Base-by-base conservation (phyloP, 2,329 filamentous ascomycete genomes). In the Pyrenochaeta sp. region DNA sequence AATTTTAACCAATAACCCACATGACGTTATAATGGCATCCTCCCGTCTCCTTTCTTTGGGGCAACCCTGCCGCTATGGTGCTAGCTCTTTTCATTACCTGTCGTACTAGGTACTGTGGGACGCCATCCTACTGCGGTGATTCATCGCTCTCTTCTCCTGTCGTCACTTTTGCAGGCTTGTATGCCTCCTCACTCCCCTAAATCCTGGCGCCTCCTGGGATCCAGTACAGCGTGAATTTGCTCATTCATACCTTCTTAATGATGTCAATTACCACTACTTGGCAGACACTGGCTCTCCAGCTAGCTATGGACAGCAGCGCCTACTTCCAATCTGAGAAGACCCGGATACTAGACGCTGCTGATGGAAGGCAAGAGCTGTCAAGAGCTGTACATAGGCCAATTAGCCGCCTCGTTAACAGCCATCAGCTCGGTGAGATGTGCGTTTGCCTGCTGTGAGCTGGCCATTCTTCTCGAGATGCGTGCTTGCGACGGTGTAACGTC, bases 221-320 rank as follows among this genome's bases (percentile, higher is more conserved):
- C 65, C 52, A 67, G 58, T 65, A 56, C 50, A 67, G 50, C 53
- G 62, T 67, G 51, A 57, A 36, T 24, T 60, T 65, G 53, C 2
- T 57, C 50, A 61, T 61, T 5, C 52, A 15, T 13, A 61, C 54
- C 50, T 61, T 57, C 54, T 57, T 61, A 2, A 57, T 34, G 46
- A 57, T 57, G 37, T 54, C 50, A 22, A 24, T 52, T 22, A 60
- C 51, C 27, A 60, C 54, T 25, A 45, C 50, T 28, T 63, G 37
- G 36, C 52, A 60, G 12, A 54, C 54, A 39, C 60, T 58, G 2
- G 57, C 57, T 43, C 36, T 39, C 36, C 36, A 39, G 19, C 36
- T 39, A 12, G 13, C 12, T n/a, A 39, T n/a, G 12, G 36, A 39
- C 36, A 39, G 36, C 5, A 39, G 36, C 36, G 36, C 36, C 36